Conservation (phyloP, 768 basidiomycete species). For the Rickenella mellea region DNA sequence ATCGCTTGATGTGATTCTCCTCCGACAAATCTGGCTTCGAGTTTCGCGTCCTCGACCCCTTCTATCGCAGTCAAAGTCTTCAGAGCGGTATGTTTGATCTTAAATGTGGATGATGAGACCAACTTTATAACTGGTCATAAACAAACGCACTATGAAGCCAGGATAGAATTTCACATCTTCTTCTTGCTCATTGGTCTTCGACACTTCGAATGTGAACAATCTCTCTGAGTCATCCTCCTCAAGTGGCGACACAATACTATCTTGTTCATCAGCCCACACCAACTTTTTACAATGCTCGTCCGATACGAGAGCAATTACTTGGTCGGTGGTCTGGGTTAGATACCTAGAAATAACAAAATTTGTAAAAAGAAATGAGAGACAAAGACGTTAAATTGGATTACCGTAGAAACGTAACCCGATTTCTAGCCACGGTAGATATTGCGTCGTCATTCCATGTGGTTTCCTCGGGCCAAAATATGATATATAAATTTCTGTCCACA, state of each 20-base stretch:
- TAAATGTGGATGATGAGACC: not conserved
- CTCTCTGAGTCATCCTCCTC: slow-evolving; percentile 36
- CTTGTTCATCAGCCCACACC: slow-evolving; percentile 26
- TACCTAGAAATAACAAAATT: slow-evolving; percentile 28
- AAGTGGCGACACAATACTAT: slow-evolving; percentile 13
- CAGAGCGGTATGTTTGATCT: slow-evolving; percentile 7
- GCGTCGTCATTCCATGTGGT: slow-evolving; percentile 48
- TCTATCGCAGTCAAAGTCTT: slow-evolving; percentile 5
- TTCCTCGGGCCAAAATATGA: slow-evolving; percentile 56
- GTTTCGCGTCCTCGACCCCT: slow-evolving; percentile 2
- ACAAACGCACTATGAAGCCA: slow-evolving; percentile 35
- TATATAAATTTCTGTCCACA: slow-evolving; percentile 24
- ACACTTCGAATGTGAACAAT: slow-evolving; percentile 43
- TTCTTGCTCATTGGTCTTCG: slow-evolving; percentile 45
- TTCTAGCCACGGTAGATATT: slow-evolving; percentile 32
- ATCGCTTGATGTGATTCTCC: slow-evolving; percentile 35
- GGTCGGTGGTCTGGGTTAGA: slow-evolving; percentile 50
- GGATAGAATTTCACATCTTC: slow-evolving; percentile 33
- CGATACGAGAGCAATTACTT: slow-evolving; percentile 41
- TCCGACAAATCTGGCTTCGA: slow-evolving; percentile 21
- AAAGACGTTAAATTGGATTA: slow-evolving; percentile 12
- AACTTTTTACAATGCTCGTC: slow-evolving; percentile 34
- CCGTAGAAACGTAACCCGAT: slow-evolving; percentile 57
- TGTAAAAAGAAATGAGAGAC: not conserved
- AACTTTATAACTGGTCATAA: no score